Evolutionary conservation across 148 eudicot species (phyloP).

Genomic region (Silene latifolia): DNA sequence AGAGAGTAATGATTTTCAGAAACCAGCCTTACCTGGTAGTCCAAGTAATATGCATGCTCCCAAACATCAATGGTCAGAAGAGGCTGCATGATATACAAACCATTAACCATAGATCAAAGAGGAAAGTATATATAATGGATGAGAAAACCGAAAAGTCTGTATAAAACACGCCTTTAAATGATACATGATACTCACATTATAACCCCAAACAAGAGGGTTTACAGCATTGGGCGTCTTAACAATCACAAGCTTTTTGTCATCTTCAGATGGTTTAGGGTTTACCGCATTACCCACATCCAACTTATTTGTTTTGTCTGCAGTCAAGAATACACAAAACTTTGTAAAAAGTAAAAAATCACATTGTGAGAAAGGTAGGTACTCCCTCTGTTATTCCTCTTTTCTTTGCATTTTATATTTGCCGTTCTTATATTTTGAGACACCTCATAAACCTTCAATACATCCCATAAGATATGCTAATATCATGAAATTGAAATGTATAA

Average conservation of each 20-base stretch:
- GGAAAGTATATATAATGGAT: neutral
- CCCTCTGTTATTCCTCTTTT: neutral
- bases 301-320: slow-evolving; percentile 65
- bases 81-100: slow-evolving; percentile 59
- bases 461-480: neutral
- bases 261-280: slow-evolving; percentile 75
- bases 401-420: too few species aligned
- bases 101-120: slow-evolving; percentile 16
- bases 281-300: slow-evolving; percentile 65
- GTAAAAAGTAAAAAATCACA: neutral
- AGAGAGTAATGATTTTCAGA: neutral
- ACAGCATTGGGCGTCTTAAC: slow-evolving; percentile 95
- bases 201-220: slow-evolving; percentile 88
- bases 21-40: slow-evolving; percentile 61
- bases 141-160: neutral
- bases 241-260: slow-evolving; percentile 84
- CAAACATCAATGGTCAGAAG: slow-evolving; percentile 90
- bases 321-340: neutral
- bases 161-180: neutral
- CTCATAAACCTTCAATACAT: neutral
- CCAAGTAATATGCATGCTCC: slow-evolving; percentile 99
- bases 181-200: slow-evolving; percentile 50
- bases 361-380: neutral
- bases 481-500: neutral
- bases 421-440: neutral